Percentiles rank a stretch among this genome's conserved stretches.
These are phyloP conservation scores for Fusarium succisae DNA, from an alignment of 2,329 filamentous ascomycete species.

Conservation along the genomic window DNA sequence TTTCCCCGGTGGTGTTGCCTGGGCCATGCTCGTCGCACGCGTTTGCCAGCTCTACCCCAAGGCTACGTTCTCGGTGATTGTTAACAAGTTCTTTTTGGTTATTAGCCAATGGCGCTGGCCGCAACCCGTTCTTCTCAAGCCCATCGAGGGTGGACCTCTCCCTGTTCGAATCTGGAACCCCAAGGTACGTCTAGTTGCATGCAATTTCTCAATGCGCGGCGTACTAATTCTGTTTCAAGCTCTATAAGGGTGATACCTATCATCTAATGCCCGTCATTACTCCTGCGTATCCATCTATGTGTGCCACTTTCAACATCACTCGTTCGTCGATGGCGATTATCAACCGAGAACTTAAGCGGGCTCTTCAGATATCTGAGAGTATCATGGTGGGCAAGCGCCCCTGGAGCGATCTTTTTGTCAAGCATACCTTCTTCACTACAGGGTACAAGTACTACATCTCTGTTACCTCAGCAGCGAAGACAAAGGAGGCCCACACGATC, in stretches of 20 bases:
- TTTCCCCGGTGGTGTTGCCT: conserved; percentile 95
- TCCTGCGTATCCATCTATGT: conserved; percentile 97
- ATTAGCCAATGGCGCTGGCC: conserved; percentile 95
- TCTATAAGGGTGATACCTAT: conserved; percentile 82
- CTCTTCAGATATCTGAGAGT: conserved; percentile 77
- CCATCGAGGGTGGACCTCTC: conserved; percentile 82
- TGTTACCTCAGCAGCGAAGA: conserved; percentile 82
- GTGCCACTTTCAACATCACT: conserved; percentile 93
- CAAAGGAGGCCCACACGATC: conserved; percentile 82
- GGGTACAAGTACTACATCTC: conserved; percentile 97
- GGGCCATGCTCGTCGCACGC: conserved; percentile 96
- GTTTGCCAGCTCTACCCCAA: conserved; percentile 97
- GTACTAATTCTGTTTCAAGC: conserved; percentile 49
- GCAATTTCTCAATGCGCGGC: not conserved
- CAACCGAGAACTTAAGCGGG: conserved; percentile 81
- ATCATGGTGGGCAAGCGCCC: conserved; percentile 80
- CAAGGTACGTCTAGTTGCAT: conserved; percentile 62
- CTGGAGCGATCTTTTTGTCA: conserved; percentile 90
- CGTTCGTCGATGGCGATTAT: conserved; percentile 87
- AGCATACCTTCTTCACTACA: conserved; percentile 91
- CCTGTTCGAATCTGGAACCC: conserved; percentile 95
- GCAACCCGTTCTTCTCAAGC: conserved; percentile 88
- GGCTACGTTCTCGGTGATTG: conserved; percentile 86
- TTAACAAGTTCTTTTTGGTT: conserved; percentile 93
- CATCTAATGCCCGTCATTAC: conserved; percentile 99